Evolutionary conservation across 345 rosid genomes (phyloP).

Genomic region (Ceriops tagal): DNA sequence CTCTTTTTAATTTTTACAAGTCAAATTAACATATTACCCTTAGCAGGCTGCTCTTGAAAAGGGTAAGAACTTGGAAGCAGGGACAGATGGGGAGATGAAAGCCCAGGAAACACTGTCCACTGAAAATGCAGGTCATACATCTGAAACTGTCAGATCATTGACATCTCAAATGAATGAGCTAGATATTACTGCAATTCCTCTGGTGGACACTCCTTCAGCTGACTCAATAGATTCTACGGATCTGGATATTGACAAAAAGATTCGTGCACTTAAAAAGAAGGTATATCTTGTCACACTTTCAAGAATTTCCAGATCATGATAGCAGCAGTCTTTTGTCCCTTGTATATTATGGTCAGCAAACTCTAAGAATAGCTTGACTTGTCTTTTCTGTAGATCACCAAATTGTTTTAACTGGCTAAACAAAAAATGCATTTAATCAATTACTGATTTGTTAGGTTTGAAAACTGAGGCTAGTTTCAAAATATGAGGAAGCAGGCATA

Average conservation of each 20-base stretch:
- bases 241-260: slow-evolving; percentile 64
- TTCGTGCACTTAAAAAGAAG: slow-evolving; percentile 88
- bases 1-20: not conserved
- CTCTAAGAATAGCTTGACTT: not conserved
- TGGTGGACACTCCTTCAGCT: slow-evolving; percentile 28
- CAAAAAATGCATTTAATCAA: no score
- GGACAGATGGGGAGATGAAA: slow-evolving; percentile 34
- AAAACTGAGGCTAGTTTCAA: no score
- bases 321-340: not conserved
- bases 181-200: slow-evolving; percentile 49
- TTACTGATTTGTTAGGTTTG: no score
- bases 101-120: slow-evolving; percentile 30
- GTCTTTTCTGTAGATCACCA: no score
- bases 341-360: not conserved
- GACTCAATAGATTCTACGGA: slow-evolving; percentile 35
- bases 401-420: no score
- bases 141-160: slow-evolving; percentile 48
- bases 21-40: not conserved
- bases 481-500: no score
- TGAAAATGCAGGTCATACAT: slow-evolving; percentile 31
- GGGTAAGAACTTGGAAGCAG: slow-evolving; percentile 45
- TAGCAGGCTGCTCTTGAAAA: slow-evolving; percentile 73
- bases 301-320: slow-evolving; percentile 1
- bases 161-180: slow-evolving; percentile 66
- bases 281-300: slow-evolving; percentile 35